A percentile compares a stretch with the other conserved stretches of the same genome.
phyloP scores from a whole-genome alignment of 768 basidiomycete genomes.

The Pleurotus giganteus region DNA sequence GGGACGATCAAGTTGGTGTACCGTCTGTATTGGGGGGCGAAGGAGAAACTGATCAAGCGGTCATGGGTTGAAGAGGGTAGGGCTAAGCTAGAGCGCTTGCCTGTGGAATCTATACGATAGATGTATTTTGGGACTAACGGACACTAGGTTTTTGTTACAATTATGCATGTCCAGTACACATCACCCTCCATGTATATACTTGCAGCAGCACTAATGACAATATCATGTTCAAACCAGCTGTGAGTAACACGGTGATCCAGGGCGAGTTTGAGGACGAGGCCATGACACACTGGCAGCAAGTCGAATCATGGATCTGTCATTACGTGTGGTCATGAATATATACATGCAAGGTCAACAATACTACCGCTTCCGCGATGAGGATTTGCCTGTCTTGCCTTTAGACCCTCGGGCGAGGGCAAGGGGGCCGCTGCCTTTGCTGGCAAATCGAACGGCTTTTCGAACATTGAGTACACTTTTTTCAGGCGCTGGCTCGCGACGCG shows the following conservation, averaged over 20 bases:
- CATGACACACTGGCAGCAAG: too few species aligned
- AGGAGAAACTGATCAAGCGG: slow-evolving; percentile 77
- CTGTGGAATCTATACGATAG: slow-evolving; percentile 25
- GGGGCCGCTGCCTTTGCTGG: slow-evolving; percentile 68
- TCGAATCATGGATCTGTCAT: too few species aligned
- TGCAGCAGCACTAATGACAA: too few species aligned
- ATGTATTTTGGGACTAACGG: background rate
- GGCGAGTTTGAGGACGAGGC: too few species aligned
- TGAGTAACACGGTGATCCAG: too few species aligned
- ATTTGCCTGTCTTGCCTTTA: slow-evolving; percentile 15
- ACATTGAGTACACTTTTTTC: slow-evolving; percentile 72
- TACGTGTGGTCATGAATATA: too few species aligned
- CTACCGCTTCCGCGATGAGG: background rate
- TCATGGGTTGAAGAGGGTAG: slow-evolving; percentile 84
- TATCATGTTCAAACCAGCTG: too few species aligned
- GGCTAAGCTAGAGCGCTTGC: slow-evolving; percentile 50
- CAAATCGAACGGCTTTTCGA: slow-evolving; percentile 82
- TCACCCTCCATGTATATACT: slow-evolving; percentile 4
- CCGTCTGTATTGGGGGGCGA: slow-evolving; percentile 69
- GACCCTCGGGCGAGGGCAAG: slow-evolving; percentile 50
- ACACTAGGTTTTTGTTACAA: background rate
- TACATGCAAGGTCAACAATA: background rate
- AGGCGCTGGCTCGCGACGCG: slow-evolving; percentile 40
- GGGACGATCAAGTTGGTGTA: slow-evolving; percentile 93
- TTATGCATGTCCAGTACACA: background rate